phyloP scores from a whole-genome alignment of 129 eudicot species.

The Rutidosis leptorrhynchoides region DNA sequence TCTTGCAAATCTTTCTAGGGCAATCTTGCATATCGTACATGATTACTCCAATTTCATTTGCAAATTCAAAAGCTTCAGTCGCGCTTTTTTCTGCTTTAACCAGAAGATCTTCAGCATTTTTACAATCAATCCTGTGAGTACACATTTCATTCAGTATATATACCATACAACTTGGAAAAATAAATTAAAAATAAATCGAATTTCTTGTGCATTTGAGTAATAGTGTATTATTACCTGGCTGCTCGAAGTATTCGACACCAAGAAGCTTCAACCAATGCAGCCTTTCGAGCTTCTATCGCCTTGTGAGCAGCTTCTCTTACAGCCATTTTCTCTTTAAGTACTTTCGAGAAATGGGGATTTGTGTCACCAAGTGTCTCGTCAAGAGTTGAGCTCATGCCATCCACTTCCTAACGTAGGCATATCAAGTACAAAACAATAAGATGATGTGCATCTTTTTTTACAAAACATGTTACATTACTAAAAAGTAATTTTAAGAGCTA shows the following conservation, averaged over 20 bases:
- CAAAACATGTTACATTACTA: conserved; percentile 35
- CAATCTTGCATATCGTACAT: conserved; percentile 69
- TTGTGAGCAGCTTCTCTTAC: conserved; percentile 82
- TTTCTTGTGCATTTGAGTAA: not conserved
- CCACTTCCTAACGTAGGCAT: conserved; percentile 56
- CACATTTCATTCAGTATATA: not conserved
- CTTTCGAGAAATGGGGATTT: conserved; percentile 87
- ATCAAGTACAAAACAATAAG: not conserved
- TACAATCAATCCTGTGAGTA: conserved; percentile 59
- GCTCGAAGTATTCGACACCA: conserved; percentile 93
- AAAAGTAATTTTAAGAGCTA: conserved; percentile 30
- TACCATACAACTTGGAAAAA: not conserved
- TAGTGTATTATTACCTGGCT: conserved; percentile 76
- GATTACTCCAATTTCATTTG: conserved; percentile 76
- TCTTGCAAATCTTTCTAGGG: conserved; percentile 43
- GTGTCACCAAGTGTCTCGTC: conserved; percentile 88
- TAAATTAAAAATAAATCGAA: not conserved
- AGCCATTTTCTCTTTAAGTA: conserved; percentile 79
- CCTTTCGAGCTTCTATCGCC: conserved; percentile 85
- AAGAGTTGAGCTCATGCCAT: conserved; percentile 86
- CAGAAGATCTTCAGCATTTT: conserved; percentile 66
- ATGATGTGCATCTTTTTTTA: not conserved
- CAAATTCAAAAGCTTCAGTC: conserved; percentile 80
- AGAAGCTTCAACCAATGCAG: conserved; percentile 96
- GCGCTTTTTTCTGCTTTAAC: conserved; percentile 66